A percentile compares a stretch with the other conserved stretches of the same genome.
Conservation (phyloP, 148 eudicot species). For the Talinum fruticosum region DNA sequence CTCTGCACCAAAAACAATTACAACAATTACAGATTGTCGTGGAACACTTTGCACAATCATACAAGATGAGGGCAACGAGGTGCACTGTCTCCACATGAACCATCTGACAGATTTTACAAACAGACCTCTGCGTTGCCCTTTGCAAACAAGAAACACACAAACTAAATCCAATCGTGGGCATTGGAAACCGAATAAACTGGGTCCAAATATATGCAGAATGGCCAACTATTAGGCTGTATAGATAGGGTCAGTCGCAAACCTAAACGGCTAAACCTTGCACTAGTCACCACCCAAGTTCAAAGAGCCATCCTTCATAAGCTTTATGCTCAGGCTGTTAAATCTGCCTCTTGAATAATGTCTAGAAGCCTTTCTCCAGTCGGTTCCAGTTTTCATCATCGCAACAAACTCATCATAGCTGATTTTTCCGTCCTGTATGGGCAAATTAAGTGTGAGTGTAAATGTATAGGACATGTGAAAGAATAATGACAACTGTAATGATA, state of each 20-base stretch:
- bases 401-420: conserved; percentile 91
- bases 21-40: conserved; percentile 9
- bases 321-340: conserved; percentile 83
- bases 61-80: conserved; percentile 25
- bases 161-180: conserved; percentile 27
- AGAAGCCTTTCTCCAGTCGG: conserved; percentile 97
- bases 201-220: conserved; percentile 40
- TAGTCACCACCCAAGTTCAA: conserved; percentile 60
- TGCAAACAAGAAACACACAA: conserved; percentile 25
- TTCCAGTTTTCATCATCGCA: conserved; percentile 97
- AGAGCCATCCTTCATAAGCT: conserved; percentile 89
- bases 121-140: conserved; percentile 19
- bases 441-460: not conserved
- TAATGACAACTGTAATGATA: not conserved
- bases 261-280: conserved; percentile 29
- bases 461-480: not conserved
- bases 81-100: conserved; percentile 16
- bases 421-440: conserved; percentile 62
- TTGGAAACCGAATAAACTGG: conserved; percentile 28
- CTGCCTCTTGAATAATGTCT: conserved; percentile 94
- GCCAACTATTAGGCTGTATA: conserved; percentile 27
- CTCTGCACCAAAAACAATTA: conserved; percentile 14
- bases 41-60: conserved; percentile 11
- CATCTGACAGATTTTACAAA: conserved; percentile 31
- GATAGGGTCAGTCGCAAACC: conserved; percentile 23